Evolutionary conservation across 768 basidiomycete species (phyloP).

Genomic region (Phlegmacium glaucopus): DNA sequence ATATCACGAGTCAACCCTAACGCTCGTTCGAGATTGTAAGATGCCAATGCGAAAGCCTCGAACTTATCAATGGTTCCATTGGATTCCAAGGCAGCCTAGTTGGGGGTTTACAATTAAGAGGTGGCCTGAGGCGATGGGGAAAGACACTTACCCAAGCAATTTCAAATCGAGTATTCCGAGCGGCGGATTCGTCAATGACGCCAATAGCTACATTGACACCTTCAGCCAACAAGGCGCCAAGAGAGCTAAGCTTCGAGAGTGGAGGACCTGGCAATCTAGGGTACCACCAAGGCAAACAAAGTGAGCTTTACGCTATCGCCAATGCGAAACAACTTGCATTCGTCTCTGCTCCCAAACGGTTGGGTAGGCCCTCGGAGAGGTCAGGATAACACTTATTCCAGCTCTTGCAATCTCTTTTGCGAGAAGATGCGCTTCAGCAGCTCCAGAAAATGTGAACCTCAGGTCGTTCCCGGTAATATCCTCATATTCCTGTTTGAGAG

Average conservation of each 20-base stretch:
- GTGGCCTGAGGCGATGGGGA: no score
- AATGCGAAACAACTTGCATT: constrained; percentile 40
- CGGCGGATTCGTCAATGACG: constrained; percentile 54
- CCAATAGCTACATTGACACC: constrained; percentile 67
- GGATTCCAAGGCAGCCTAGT: constrained; percentile 24
- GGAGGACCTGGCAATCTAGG: constrained; percentile 71
- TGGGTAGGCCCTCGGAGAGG: constrained; percentile 61
- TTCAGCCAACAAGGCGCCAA: constrained; percentile 50
- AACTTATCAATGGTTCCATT: constrained; percentile 36
- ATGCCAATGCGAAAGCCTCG: constrained; percentile 37
- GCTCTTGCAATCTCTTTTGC: constrained; percentile 60
- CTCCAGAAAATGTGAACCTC: constrained; percentile 55
- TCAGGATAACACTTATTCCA: constrained; percentile 68
- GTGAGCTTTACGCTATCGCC: no score
- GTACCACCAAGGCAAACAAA: neutral
- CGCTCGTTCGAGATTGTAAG: constrained; percentile 40
- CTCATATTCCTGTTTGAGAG: constrained; percentile 55
- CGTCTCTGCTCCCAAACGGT: constrained; percentile 60
- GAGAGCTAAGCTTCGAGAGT: constrained; percentile 49
- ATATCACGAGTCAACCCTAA: constrained; percentile 29
- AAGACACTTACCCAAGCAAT: constrained; percentile 42
- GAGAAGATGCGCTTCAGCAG: constrained; percentile 57
- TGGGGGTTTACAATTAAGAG: no score
- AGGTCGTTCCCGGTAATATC: constrained; percentile 24
- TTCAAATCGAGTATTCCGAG: constrained; percentile 70